A percentile compares a stretch with the other conserved stretches of the same genome.
Evolutionary conservation across 177 flowering plant genomes (phyloP).

Genomic region (Telopea speciosissima): DNA sequence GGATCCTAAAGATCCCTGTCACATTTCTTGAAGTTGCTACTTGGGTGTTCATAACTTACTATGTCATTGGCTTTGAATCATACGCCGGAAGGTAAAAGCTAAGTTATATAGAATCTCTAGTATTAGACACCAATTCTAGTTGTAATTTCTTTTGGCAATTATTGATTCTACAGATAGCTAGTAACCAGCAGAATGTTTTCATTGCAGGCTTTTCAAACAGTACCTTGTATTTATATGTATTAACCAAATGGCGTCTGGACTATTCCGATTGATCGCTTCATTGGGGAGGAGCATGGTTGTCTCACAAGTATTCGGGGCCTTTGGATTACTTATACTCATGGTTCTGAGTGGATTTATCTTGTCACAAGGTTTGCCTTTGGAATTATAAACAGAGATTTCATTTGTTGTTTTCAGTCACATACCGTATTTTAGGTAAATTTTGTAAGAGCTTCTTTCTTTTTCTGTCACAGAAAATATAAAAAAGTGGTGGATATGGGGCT

Average conservation of each 20-base stretch:
- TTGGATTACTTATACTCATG: slow-evolving; percentile 20
- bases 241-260: slow-evolving; percentile 22
- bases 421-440: not conserved
- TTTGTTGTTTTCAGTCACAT: not conserved
- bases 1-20: slow-evolving; percentile 46
- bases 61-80: slow-evolving; percentile 50
- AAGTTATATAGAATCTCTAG: too few relatives aligned
- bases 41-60: slow-evolving; percentile 46
- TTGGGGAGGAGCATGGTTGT: slow-evolving; percentile 29
- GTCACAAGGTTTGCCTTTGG: slow-evolving; percentile 19
- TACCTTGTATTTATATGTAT: slow-evolving; percentile 16
- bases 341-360: slow-evolving; percentile 30
- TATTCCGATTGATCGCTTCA: slow-evolving; percentile 25
- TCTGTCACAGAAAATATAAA: slow-evolving; percentile 29
- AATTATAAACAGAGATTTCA: not conserved
- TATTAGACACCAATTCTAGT: not conserved
- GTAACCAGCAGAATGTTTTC: not conserved
- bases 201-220: slow-evolving; percentile 26
- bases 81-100: slow-evolving; percentile 33
- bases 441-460: slow-evolving; percentile 2
- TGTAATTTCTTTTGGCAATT: not conserved
- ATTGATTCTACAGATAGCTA: not conserved
- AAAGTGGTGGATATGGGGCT: slow-evolving; percentile 57
- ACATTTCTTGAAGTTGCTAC: slow-evolving; percentile 39
- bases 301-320: slow-evolving; percentile 29